Evolutionary conservation across 2,329 filamentous ascomycete genomes (phyloP), one percentile per base, ranked within the genome.

Genomic region (Sporothrix inflata): DNA sequence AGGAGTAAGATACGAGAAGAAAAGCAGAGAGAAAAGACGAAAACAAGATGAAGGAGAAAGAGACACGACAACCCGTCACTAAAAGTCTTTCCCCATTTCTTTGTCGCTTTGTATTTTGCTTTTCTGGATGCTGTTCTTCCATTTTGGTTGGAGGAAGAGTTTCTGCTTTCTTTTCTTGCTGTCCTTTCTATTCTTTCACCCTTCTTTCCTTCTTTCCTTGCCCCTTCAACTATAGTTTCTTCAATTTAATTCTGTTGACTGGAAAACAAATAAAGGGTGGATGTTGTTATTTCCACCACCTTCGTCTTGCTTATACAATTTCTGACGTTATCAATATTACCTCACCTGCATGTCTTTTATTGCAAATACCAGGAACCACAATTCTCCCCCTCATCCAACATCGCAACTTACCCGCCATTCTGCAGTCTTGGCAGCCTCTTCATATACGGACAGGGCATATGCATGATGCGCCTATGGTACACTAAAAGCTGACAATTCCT

Each of bases 401-500:
- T 34, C 30, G 6, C 30, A 34, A n/a, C n/a, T n/a, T 34, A 34
- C 6, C 30, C 30, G 30, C 30, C 6, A 34, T 34, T 34, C 6
- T 34, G 30, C 3, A 34, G 30, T 34, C 30, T 34, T 34, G 30
- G 30, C 40, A 42, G 40, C 40, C 12, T 14, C 21, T 63, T 30
- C 40, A 24, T 68, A 53, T 19, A 68, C 65, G 65, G 45, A 53
- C 45, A 40, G 21, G 65, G 47, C 65, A 68, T 68, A 40, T 16
- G 51, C 51, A 27, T 11, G 24, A 47, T 47, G 45, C 45, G 19
- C 5, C 45, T 34, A 2, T 47, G 45, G 45, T 14, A 16, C 51
- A 30, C 51, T 55, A 55, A 55, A 55, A 30, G 51, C 51, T 55
- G 51, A 55, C 47, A 49, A 19, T 6, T 21, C 19, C 6, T 34